phyloP scores from a whole-genome alignment of 192 early-diverging fungal genomes.

The Kickxella alabastrina region DNA sequence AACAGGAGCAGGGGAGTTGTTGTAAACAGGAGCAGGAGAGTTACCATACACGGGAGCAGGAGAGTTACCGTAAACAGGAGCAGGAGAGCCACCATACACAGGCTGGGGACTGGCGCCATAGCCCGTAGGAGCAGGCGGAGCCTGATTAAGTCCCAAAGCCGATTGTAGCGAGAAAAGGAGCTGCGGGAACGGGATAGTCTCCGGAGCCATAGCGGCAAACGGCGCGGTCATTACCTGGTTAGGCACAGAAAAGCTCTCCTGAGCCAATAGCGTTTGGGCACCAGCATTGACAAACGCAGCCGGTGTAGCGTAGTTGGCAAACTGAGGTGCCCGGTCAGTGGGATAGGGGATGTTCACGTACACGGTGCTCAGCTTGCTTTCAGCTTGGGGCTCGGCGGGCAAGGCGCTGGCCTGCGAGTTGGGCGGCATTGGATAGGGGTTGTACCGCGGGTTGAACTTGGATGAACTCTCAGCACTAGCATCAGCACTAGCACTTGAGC shows the following conservation, averaged over 20 bases:
- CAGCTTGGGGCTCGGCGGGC: no score
- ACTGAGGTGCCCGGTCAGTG: neutral
- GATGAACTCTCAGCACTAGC: neutral
- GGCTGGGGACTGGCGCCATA: neutral
- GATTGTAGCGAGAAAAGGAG: conserved; percentile 34
- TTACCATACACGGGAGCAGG: no score
- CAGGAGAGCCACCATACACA: neutral
- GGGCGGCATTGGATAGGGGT: neutral
- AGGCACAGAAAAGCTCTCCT: no score
- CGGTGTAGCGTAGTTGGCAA: neutral
- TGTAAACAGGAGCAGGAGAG: no score
- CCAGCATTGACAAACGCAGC: conserved; percentile 4
- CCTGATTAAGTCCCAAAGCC: conserved; percentile 11
- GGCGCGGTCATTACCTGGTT: conserved; percentile 6
- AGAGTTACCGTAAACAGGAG: neutral
- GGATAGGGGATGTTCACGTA: neutral
- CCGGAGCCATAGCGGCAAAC: conserved; percentile 23
- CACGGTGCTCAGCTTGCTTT: no score
- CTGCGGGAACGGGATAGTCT: conserved; percentile 34
- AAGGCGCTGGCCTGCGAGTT: neutral
- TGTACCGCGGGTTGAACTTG: conserved; percentile 2
- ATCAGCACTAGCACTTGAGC: neutral
- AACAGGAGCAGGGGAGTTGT: no score
- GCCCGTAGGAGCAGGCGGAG: neutral
- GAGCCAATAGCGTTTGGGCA: neutral